phyloP scores from a whole-genome alignment of 148 eudicot species.

The Mesembryanthemum crystallinum region DNA sequence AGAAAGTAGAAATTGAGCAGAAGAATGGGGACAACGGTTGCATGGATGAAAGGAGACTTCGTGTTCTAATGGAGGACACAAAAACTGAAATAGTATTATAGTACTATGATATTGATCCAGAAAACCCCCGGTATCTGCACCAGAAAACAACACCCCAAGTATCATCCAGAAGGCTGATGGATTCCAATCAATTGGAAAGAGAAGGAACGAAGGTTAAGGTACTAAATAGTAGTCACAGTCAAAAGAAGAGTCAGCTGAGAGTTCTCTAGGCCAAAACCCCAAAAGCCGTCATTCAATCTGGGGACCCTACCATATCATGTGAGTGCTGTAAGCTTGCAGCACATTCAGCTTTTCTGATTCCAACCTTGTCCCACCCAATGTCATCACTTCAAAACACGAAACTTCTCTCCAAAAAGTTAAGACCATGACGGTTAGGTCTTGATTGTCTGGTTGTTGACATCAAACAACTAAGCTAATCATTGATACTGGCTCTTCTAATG shows the following conservation, averaged over 20 bases:
- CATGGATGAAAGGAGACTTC: conserved; percentile 33
- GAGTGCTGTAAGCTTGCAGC: neutral
- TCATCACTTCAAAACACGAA: neutral
- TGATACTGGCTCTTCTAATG: neutral
- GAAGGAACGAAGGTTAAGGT: conserved; percentile 18
- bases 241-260: conserved; percentile 13
- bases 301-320: conserved; percentile 19
- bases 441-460: too few relatives aligned
- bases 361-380: neutral
- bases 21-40: conserved; percentile 17
- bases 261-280: conserved; percentile 10
- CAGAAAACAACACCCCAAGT: conserved; percentile 10
- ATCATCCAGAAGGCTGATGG: conserved; percentile 12
- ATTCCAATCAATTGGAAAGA: conserved; percentile 9
- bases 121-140: neutral
- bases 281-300: conserved; percentile 23
- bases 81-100: conserved; percentile 6
- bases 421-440: neutral
- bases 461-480: conserved; percentile 3
- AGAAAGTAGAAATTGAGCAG: conserved; percentile 13
- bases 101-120: conserved; percentile 11
- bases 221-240: conserved; percentile 16
- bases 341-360: conserved; percentile 11
- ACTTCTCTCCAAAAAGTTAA: neutral
- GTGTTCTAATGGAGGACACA: conserved; percentile 55